Evolutionary conservation across 148 eudicot genomes (phyloP).

Genomic region (Rhododendron griersonianum): DNA sequence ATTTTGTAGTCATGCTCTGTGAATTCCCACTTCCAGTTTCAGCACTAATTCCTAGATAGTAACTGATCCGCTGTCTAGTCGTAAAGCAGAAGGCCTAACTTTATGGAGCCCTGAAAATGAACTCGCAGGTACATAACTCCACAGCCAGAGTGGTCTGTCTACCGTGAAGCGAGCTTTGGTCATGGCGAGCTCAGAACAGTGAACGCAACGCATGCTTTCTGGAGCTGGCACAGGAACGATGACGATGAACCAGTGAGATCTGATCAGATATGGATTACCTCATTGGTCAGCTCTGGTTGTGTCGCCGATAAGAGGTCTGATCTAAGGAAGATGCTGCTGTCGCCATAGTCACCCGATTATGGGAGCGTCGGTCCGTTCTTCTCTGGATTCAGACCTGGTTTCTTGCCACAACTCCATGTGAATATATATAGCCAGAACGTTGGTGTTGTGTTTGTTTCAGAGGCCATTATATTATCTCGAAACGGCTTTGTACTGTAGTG

Average conservation of each 20-base stretch:
- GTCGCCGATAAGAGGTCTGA: slow-evolving; percentile 29
- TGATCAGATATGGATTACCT: slow-evolving; percentile 78
- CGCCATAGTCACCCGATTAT: slow-evolving; percentile 27
- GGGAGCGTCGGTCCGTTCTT: neutral
- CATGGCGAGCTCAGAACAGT: slow-evolving; percentile 80
- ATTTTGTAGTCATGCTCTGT: neutral
- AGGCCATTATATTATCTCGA: neutral
- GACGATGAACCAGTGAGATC: slow-evolving; percentile 86
- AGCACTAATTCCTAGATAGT: neutral
- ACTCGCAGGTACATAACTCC: slow-evolving; percentile 63
- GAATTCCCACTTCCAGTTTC: neutral
- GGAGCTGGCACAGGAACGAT: slow-evolving; percentile 95
- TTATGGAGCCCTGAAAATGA: neutral
- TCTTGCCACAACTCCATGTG: neutral
- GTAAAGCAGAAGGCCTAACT: neutral
- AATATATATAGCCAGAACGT: neutral
- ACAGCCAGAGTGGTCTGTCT: slow-evolving; percentile 77
- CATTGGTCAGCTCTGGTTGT: slow-evolving; percentile 67
- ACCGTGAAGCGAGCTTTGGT: slow-evolving; percentile 92
- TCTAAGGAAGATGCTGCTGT: slow-evolving; percentile 45
- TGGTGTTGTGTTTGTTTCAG: neutral
- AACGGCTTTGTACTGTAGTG: neutral
- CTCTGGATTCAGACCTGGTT: neutral
- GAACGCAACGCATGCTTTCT: slow-evolving; percentile 63
- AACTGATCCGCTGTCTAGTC: neutral